phyloP scores from a whole-genome alignment of 306 rosid genomes.

The Quercus mongolica region DNA sequence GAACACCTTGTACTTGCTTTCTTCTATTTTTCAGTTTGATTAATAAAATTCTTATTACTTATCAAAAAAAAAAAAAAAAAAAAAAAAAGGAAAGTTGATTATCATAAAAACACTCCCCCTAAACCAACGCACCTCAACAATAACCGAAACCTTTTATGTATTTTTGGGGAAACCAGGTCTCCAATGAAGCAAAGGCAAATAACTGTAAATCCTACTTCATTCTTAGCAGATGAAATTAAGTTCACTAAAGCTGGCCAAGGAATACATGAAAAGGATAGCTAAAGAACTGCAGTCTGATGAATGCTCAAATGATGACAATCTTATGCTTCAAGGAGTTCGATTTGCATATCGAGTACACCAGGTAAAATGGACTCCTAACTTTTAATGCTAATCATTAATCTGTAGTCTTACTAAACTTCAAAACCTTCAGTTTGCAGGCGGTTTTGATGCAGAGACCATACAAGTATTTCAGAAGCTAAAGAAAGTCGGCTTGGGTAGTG shows the following conservation, averaged over 20 bases:
- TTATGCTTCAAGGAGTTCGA: conserved; percentile 66
- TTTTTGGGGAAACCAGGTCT: too few relatives aligned
- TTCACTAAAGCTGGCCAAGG: conserved; percentile 65
- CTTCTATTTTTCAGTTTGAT: too few relatives aligned
- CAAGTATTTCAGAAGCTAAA: conserved; percentile 60
- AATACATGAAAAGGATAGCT: conserved; percentile 56
- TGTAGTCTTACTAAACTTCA: conserved; percentile 10
- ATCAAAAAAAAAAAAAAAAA: too few relatives aligned
- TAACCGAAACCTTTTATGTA: too few relatives aligned
- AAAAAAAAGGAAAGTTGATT: too few relatives aligned
- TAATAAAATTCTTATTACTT: too few relatives aligned
- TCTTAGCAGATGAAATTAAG: conserved; percentile 72
- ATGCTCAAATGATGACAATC: conserved; percentile 44
- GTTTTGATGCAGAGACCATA: conserved; percentile 63
- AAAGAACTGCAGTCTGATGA: conserved; percentile 48
- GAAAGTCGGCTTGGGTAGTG: conserved; percentile 33
- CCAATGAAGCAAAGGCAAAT: background rate
- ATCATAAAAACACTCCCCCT: too few relatives aligned
- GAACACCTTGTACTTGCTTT: too few relatives aligned
- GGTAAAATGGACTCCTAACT: conserved; percentile 30
- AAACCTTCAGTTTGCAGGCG: conserved; percentile 85
- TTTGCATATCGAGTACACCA: conserved; percentile 91
- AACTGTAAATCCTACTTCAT: background rate
- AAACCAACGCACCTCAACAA: too few relatives aligned
- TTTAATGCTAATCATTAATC: background rate